Conservation (phyloP, 805 yeast genomes). For the Priceomyces melissophilus region DNA sequence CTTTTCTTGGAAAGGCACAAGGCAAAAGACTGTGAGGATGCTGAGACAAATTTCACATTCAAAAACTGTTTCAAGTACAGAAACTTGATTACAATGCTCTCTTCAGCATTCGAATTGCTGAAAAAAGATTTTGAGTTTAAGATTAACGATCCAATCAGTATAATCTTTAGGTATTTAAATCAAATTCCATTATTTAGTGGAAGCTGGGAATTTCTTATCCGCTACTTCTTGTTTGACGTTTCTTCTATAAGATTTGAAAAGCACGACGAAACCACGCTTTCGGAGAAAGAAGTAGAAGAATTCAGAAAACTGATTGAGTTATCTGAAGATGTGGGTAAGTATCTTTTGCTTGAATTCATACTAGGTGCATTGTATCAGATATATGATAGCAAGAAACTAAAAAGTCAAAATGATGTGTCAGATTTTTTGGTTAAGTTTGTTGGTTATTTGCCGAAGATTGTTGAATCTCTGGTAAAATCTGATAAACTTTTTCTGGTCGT, state of each 20-base stretch:
- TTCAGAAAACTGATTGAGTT: conserved; percentile 29
- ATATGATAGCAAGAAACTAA: conserved; percentile 20
- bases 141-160: conserved; percentile 8
- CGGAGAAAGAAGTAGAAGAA: conserved; percentile 20
- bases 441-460: conserved; percentile 20
- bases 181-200: conserved; percentile 27
- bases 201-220: conserved; percentile 37
- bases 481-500: conserved; percentile 16
- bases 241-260: conserved; percentile 27
- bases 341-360: conserved; percentile 33
- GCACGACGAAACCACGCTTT: conserved; percentile 9
- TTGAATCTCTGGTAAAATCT: conserved; percentile 19
- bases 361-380: conserved; percentile 37
- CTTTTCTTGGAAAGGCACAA: conserved; percentile 26
- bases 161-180: conserved; percentile 31
- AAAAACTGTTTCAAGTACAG: conserved; percentile 19
- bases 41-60: conserved; percentile 15
- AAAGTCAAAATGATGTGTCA: conserved; percentile 8
- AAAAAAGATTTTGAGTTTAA: conserved; percentile 1
- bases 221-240: conserved; percentile 43
- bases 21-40: conserved; percentile 21
- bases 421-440: conserved; percentile 19
- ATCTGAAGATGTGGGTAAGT: conserved; percentile 16
- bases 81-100: conserved; percentile 12
- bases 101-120: conserved; percentile 7